These are phyloP conservation scores for Nicotiana noctiflora DNA, from an alignment of 257 asterid genomes.

Conservation along the genomic window DNA sequence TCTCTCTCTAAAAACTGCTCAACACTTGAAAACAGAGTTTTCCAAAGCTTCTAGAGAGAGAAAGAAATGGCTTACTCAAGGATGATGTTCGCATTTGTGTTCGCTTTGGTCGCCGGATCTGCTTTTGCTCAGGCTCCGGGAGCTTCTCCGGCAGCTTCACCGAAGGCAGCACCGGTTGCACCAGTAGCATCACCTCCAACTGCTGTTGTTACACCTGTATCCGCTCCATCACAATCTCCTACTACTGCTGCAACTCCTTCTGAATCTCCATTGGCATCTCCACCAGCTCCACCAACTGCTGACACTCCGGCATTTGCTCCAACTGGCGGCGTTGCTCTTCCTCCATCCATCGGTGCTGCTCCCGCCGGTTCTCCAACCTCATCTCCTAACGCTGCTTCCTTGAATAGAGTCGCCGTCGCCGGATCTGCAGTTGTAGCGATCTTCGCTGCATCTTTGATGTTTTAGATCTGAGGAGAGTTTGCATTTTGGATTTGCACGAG, in stretches of 20 bases:
- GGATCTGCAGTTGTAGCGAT: constrained; percentile 44
- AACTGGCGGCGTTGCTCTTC: constrained; percentile 7
- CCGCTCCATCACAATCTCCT: constrained; percentile 21
- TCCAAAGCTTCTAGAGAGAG: not conserved
- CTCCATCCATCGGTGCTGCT: constrained; percentile 30
- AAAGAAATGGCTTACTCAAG: constrained; percentile 25
- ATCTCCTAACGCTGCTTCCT: constrained; percentile 29
- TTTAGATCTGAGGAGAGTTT: constrained; percentile 23
- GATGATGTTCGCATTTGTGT: constrained; percentile 16
- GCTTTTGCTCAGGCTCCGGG: constrained; percentile 45
- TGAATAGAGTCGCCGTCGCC: constrained; percentile 37
- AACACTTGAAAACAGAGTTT: not conserved
- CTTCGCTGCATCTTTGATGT: constrained; percentile 34
- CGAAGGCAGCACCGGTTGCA: constrained; percentile 21
- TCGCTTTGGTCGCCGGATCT: constrained; percentile 33
- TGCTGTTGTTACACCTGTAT: constrained; percentile 15
- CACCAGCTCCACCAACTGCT: constrained; percentile 22
- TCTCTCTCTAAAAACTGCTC: constrained; percentile 14
- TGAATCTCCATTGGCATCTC: constrained; percentile 26
- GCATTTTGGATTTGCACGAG: constrained; percentile 2
- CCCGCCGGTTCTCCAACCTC: constrained; percentile 27
- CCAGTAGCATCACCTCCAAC: constrained; percentile 19
- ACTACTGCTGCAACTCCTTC: constrained; percentile 12
- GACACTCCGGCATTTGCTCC: constrained; percentile 26
- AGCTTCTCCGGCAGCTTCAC: constrained; percentile 38